These are phyloP conservation scores for Lodderomyces elongisporus DNA, from an alignment of 1,139 yeast genomes.

Conservation along the genomic window DNA sequence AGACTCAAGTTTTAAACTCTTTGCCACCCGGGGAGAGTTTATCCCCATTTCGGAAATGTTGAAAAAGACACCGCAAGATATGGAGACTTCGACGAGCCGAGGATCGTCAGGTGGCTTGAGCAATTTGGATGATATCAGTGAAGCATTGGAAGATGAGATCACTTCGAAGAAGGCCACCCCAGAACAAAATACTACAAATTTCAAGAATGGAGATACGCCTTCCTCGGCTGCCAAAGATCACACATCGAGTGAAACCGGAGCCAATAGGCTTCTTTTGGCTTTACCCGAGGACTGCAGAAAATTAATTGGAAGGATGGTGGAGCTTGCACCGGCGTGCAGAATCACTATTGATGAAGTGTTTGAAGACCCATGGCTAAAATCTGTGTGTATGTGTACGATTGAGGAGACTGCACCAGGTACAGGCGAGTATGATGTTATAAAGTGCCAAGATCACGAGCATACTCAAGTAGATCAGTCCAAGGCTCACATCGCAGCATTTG, in stretches of 20 bases:
- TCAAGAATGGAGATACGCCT: not conserved
- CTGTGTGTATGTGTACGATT: slow-evolving; percentile 66
- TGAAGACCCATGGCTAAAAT: slow-evolving; percentile 68
- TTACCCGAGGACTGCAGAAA: slow-evolving; percentile 65
- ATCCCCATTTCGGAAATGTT: slow-evolving; percentile 37
- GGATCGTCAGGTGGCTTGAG: slow-evolving; percentile 10
- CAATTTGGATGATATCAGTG: slow-evolving; percentile 30
- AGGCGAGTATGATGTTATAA: slow-evolving; percentile 27
- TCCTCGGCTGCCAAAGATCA: slow-evolving; percentile 34
- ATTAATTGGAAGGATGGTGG: slow-evolving; percentile 69
- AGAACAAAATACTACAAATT: not conserved
- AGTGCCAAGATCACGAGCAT: slow-evolving; percentile 64
- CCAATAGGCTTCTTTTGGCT: slow-evolving; percentile 63
- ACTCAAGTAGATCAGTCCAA: slow-evolving; percentile 88
- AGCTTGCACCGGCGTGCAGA: slow-evolving; percentile 79
- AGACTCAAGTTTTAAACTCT: slow-evolving; percentile 75
- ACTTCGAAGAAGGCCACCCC: too few species aligned
- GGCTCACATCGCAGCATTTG: slow-evolving; percentile 92
- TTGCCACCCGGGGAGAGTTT: slow-evolving; percentile 48
- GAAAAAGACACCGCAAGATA: slow-evolving; percentile 34
- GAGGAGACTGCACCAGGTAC: slow-evolving; percentile 36
- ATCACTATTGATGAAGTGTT: slow-evolving; percentile 81
- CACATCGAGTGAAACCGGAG: slow-evolving; percentile 61
- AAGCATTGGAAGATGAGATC: slow-evolving; percentile 20
- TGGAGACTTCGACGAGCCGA: slow-evolving; percentile 6